Evolutionary conservation across 371 early-diverging fungal genomes (phyloP).

Genomic region (Thermomucor indicae-seudaticae): DNA sequence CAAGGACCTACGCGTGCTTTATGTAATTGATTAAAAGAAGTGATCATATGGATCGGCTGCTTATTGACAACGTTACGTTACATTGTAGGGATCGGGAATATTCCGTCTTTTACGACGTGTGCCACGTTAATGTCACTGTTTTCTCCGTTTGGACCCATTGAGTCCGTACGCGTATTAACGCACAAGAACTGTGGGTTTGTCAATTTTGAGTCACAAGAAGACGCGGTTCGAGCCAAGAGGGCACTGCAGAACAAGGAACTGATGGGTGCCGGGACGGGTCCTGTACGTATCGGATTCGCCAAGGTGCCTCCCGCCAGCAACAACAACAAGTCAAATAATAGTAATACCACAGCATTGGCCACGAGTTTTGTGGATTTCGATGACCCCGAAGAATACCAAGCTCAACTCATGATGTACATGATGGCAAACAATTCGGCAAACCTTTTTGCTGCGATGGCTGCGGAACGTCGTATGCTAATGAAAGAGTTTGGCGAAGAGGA

Average conservation of each 20-base stretch:
- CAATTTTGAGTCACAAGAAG: slow-evolving; percentile 85
- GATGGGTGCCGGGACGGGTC: slow-evolving; percentile 72
- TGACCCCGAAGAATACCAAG: slow-evolving; percentile 4
- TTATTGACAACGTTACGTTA: background rate
- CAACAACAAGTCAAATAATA: background rate
- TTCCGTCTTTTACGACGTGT: slow-evolving; percentile 78
- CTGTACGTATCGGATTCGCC: slow-evolving; percentile 88
- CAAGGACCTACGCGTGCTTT: slow-evolving; percentile 42
- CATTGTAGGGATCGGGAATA: slow-evolving; percentile 87
- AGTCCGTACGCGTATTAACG: slow-evolving; percentile 90
- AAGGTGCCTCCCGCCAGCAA: slow-evolving; percentile 54
- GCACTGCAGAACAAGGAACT: slow-evolving; percentile 85
- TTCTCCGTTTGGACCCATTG: slow-evolving; percentile 80
- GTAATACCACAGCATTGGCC: background rate
- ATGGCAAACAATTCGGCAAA: slow-evolving; percentile 13
- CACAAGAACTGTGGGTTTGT: slow-evolving; percentile 98
- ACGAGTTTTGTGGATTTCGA: slow-evolving; percentile 8
- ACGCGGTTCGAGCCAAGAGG: slow-evolving; percentile 86
- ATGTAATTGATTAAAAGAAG: slow-evolving; percentile 24
- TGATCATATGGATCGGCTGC: background rate
- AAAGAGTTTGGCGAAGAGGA: slow-evolving; percentile 30
- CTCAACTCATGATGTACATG: slow-evolving; percentile 21
- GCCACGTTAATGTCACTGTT: slow-evolving; percentile 75
- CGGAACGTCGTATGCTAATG: slow-evolving; percentile 38
- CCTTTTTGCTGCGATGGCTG: slow-evolving; percentile 24